Conservation (phyloP, 129 eudicot species). For the Ambrosia artemisiifolia region DNA sequence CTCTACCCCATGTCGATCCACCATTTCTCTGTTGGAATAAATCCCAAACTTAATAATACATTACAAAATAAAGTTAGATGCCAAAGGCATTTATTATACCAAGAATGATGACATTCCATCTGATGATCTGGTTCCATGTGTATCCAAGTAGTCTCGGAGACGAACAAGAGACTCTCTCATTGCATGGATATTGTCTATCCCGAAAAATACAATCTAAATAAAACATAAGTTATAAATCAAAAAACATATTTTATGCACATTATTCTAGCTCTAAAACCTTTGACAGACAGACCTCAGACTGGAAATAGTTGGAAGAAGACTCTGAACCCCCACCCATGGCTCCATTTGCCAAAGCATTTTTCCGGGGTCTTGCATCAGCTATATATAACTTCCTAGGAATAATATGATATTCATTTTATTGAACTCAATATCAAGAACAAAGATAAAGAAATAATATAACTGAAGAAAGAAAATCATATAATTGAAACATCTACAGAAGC, state of each 20-base stretch:
- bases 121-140: slow-evolving; percentile 89
- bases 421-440: slow-evolving; percentile 13
- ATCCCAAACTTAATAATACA: background rate
- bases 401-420: slow-evolving; percentile 5
- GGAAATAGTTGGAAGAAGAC: slow-evolving; percentile 88
- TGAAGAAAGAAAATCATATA: background rate
- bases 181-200: slow-evolving; percentile 96
- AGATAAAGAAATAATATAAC: background rate
- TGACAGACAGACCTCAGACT: slow-evolving; percentile 80
- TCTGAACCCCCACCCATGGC: slow-evolving; percentile 99
- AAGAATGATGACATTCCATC: slow-evolving; percentile 92
- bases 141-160: slow-evolving; percentile 95
- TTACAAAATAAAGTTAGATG: background rate
- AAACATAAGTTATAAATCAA: slow-evolving; percentile 10
- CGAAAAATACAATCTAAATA: slow-evolving; percentile 89
- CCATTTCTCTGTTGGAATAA: slow-evolving; percentile 71
- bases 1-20: slow-evolving; percentile 95
- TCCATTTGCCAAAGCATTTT: slow-evolving; percentile 97
- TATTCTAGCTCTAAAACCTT: slow-evolving; percentile 21
- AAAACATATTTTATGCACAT: background rate
- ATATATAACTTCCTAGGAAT: slow-evolving; percentile 82
- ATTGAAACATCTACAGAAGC: background rate
- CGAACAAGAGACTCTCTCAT: slow-evolving; percentile 96
- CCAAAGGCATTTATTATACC: slow-evolving; percentile 40
- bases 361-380: slow-evolving; percentile 98